Evolutionary conservation across 2,329 filamentous ascomycete species (phyloP), one percentile per base, ranked within the genome.

Genomic region (Botrytis elliptica): DNA sequence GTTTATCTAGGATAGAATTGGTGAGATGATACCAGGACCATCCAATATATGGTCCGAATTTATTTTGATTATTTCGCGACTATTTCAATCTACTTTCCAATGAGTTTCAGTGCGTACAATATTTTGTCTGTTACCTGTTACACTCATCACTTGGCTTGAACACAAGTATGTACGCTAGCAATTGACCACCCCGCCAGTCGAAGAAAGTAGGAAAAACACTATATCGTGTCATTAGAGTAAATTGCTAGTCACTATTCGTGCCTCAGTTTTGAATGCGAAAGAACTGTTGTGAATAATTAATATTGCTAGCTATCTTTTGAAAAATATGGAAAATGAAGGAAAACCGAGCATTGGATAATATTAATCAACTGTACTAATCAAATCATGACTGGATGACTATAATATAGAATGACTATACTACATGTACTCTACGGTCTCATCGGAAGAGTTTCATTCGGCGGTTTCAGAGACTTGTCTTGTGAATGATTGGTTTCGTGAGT

Each of bases 21-120:
- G 25, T 68, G 65, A 38, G 36, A 68, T 42, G 66, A 57, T 57
- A 57, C 55, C 66, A 68, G 36, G 49, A 16, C 66, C 22, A 57
- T 33, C 33, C 33, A 33, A 33, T 25, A 16, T 40, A 14, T 12
- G 5, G 4, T 42, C 29, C 6, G 18, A 55, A 67, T 14, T 29
- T 40, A 33, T 12, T 68, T 57, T 55, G 20, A 29, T 57, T 16
- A 36, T 29, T 29, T 29, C 16, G 20, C 33, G 20, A 60, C 22
- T 60, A 5, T 38, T 18, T 29, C 20, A 38, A 1, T 38, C 9
- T 60, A 20, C 5, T 25, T 60, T 22, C 10, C 29, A 60, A 22
- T 38, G 57, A 38, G 10, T 60, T 8, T 60, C 29, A n/a, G 52
- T 18, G n/a, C 14, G n/a, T 57, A 57, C n/a, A 57, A 57, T 57